Conservation (phyloP, 2,329 filamentous ascomycete species). For the Hawksworthiomyces lignivorus region DNA sequence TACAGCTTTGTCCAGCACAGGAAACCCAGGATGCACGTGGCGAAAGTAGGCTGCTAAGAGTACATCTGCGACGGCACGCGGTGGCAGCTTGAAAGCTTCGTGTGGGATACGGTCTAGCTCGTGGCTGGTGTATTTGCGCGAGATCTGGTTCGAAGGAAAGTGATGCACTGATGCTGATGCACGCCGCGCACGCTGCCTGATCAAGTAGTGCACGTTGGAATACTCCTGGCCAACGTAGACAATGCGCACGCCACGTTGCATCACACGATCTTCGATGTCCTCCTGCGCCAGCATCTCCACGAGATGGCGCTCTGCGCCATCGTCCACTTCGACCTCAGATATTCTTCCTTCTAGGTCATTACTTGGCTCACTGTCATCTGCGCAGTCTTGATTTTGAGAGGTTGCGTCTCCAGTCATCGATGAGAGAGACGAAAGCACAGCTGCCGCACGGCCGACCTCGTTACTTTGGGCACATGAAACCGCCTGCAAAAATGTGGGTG, state of each 20-base stretch:
- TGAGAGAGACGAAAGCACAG: conserved; percentile 8
- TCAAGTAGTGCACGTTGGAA: conserved; percentile 48
- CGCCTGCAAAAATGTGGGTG: no score
- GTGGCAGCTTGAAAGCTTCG: conserved; percentile 41
- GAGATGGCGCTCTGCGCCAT: conserved; percentile 9
- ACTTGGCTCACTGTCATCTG: neutral
- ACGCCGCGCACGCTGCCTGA: conserved; percentile 35
- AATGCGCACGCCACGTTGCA: conserved; percentile 21
- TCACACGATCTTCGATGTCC: conserved; percentile 11
- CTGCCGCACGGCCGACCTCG: conserved; percentile 10
- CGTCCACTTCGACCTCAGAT: neutral
- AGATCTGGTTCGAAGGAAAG: conserved; percentile 33
- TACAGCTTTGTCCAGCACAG: conserved; percentile 71
- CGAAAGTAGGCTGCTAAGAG: conserved; percentile 61
- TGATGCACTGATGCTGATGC: conserved; percentile 22
- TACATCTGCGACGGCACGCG: conserved; percentile 39
- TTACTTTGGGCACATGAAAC: neutral
- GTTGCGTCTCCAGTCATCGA: neutral
- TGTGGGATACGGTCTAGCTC: conserved; percentile 36
- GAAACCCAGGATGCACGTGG: conserved; percentile 86
- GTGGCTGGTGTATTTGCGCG: conserved; percentile 29
- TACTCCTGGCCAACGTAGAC: conserved; percentile 49
- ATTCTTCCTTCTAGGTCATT: neutral
- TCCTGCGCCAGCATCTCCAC: conserved; percentile 13
- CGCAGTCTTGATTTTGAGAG: neutral